Evolutionary conservation across 164 flowering plant genomes (phyloP).

Genomic region (Magnolia officinalis): DNA sequence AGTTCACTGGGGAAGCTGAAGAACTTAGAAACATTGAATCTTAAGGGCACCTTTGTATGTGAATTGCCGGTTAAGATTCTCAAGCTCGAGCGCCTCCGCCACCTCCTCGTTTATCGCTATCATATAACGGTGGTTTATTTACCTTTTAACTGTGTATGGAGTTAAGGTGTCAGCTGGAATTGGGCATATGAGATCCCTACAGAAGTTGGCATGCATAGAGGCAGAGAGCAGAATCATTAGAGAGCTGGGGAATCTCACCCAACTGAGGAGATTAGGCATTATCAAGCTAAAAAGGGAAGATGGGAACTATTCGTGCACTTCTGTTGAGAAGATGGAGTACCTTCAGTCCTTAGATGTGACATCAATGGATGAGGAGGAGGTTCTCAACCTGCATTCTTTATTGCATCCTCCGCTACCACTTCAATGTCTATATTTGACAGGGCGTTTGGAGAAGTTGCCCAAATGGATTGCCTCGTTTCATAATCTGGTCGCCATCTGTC

Average conservation of each 20-base stretch:
- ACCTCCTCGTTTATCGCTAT: not conserved
- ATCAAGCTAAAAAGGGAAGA: slow-evolving; percentile 16
- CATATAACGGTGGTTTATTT: not conserved
- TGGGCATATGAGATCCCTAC: slow-evolving; percentile 19
- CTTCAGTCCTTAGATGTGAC: slow-evolving; percentile 25
- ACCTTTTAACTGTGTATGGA: slow-evolving; percentile 3
- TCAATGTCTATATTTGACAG: not conserved
- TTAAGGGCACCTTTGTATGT: not conserved
- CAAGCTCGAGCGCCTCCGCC: not conserved
- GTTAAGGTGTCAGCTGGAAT: slow-evolving; percentile 29
- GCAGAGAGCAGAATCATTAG: slow-evolving; percentile 21
- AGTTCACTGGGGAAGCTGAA: not conserved
- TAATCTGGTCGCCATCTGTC: not conserved
- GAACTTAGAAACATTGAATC: not conserved
- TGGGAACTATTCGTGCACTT: slow-evolving; percentile 25
- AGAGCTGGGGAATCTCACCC: slow-evolving; percentile 25
- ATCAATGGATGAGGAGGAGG: slow-evolving; percentile 19
- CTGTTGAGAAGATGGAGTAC: slow-evolving; percentile 28
- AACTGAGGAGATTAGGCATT: slow-evolving; percentile 36
- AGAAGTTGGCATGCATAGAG: slow-evolving; percentile 30
- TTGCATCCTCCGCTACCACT: slow-evolving; percentile 1
- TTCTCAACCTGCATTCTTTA: slow-evolving; percentile 22
- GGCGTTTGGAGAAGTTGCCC: not conserved
- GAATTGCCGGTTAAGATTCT: not conserved
- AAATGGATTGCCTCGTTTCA: not conserved